phyloP scores from a whole-genome alignment of 176 grass and related monocot genomes.

The Carex parvula region DNA sequence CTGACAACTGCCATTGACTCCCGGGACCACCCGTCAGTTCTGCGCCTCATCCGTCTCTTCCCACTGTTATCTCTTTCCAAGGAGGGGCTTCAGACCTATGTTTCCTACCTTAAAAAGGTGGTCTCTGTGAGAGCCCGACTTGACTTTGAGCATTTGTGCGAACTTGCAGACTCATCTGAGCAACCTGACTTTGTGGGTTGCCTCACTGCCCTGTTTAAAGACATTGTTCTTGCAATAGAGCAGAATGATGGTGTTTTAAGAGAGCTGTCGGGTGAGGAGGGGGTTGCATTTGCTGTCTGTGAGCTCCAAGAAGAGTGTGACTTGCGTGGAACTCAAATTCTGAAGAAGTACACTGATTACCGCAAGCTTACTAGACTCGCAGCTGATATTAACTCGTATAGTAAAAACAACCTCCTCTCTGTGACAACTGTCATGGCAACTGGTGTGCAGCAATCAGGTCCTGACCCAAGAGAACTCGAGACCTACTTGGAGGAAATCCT shows the following conservation, averaged over 20 bases:
- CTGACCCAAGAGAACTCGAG: slow-evolving; percentile 75
- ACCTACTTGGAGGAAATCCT: slow-evolving; percentile 88
- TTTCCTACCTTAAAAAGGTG: slow-evolving; percentile 83
- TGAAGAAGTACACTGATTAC: slow-evolving; percentile 68
- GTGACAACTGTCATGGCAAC: slow-evolving; percentile 44
- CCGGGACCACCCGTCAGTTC: slow-evolving; percentile 63
- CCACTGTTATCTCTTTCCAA: slow-evolving; percentile 62
- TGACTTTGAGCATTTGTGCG: slow-evolving; percentile 71
- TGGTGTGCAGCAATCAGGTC: slow-evolving; percentile 48
- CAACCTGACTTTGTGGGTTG: slow-evolving; percentile 71
- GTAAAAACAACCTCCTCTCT: slow-evolving; percentile 64
- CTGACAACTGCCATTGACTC: slow-evolving; percentile 63
- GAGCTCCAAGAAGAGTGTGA: slow-evolving; percentile 98
- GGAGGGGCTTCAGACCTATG: slow-evolving; percentile 77
- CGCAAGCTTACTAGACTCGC: slow-evolving; percentile 53
- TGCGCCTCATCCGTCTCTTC: slow-evolving; percentile 69
- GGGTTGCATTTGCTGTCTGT: slow-evolving; percentile 68
- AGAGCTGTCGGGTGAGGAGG: slow-evolving; percentile 74
- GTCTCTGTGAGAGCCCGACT: slow-evolving; percentile 61
- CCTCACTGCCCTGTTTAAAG: slow-evolving; percentile 80
- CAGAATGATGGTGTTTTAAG: slow-evolving; percentile 77
- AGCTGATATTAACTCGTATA: slow-evolving; percentile 86
- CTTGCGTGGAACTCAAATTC: slow-evolving; percentile 71
- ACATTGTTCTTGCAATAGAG: slow-evolving; percentile 82
- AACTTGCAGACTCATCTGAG: slow-evolving; percentile 41